Base-by-base conservation (phyloP, 2,329 filamentous ascomycete genomes). In the Calonectria pseudoturangicola region DNA sequence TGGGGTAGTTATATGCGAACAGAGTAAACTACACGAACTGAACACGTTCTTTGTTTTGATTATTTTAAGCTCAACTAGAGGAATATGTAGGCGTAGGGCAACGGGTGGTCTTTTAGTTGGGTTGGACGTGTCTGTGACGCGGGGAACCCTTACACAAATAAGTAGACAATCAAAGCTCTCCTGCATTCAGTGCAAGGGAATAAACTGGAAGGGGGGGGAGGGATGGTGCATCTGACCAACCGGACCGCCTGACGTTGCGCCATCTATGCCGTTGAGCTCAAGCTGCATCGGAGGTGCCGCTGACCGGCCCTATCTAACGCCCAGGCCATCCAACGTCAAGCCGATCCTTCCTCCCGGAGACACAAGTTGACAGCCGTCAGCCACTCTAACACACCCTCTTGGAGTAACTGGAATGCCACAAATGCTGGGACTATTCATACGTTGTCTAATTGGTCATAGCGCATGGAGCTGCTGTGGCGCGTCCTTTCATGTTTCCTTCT, bases 271-370 rank as follows among this genome's bases (percentile, higher is more conserved):
- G 71, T 70, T 71, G 71, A 75, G 77, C 68, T 71, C 73, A 77
- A 78, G 74, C 76, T 79, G 79, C 75, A 79, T 76, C 73, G 76
- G 73, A 79, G 73, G 74, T 76, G 80, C 72, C 73, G 78, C 79
- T 78, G 74, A 68, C 77, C 76, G 75, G 68, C 63, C 70, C 66
- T 63, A 28, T 56, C 75, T 71, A 73, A 48, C 54, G 73, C 75
- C 65, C 47, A 47, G 76, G 27, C 77, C 77, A 78, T 39, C 72
- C 70, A 67, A 74, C 70, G 58, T 28, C 27, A 18, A 60, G 54
- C 64, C 50, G 47, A 50, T 65, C 43, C 12, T 58, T 47, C 21
- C 39, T 28, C 51, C 70, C 45, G 68, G 50, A 45, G 70, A 76
- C 71, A 73, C 68, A 72, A 73, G 70, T 71, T 69, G 70, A 70